These are phyloP conservation scores for Globisporangium echinulatum DNA, from an alignment of 352 stramenopile genomes.

Conservation along the genomic window DNA sequence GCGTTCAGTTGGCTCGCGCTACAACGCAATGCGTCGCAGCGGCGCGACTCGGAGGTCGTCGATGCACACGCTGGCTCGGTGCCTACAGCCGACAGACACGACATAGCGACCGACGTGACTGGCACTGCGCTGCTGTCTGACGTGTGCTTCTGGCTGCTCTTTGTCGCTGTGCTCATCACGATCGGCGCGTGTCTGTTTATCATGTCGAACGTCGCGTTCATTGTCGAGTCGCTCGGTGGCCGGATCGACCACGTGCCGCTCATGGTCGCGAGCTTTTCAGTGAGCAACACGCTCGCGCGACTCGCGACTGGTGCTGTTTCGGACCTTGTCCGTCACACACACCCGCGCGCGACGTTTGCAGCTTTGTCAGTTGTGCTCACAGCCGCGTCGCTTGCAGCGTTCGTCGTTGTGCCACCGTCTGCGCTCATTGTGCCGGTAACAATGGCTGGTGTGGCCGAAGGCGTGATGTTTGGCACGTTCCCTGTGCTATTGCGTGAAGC, in stretches of 20 bases:
- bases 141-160: constrained; percentile 71
- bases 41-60: constrained; percentile 38
- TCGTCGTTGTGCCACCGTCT: constrained; percentile 38
- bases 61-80: constrained; percentile 25
- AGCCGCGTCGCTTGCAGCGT: constrained; percentile 35
- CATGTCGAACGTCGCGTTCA: constrained; percentile 84
- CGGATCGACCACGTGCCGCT: constrained; percentile 53
- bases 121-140: constrained; percentile 45
- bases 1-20: constrained; percentile 48
- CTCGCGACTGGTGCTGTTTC: constrained; percentile 55
- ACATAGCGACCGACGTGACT: constrained; percentile 46
- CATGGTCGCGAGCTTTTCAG: constrained; percentile 75
- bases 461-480: constrained; percentile 78
- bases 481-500: constrained; percentile 76
- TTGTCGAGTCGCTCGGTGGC: constrained; percentile 66
- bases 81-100: constrained; percentile 22
- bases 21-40: constrained; percentile 23
- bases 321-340: constrained; percentile 34
- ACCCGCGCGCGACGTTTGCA: constrained; percentile 55
- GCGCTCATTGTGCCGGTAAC: constrained; percentile 49
- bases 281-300: constrained; percentile 63
- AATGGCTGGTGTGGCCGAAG: constrained; percentile 60
- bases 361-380: constrained; percentile 43
- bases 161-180: constrained; percentile 65
- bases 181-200: constrained; percentile 67